Evolutionary conservation across 352 stramenopile species (phyloP).

Genomic region (Phytophthora macrochlamydospora): DNA sequence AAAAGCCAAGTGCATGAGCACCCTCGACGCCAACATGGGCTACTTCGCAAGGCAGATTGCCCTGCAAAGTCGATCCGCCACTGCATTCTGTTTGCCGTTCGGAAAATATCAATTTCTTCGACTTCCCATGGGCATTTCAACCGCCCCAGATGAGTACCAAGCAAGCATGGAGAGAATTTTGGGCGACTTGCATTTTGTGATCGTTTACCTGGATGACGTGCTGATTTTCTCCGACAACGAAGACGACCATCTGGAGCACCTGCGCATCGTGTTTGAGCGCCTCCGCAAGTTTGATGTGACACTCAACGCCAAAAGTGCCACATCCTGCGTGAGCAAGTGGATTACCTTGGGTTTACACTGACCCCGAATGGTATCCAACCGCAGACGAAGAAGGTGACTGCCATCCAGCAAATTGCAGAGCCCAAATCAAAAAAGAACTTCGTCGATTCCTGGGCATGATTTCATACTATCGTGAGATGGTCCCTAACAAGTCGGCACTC

Average conservation of each 20-base stretch:
- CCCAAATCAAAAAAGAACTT: slow-evolving; percentile 7
- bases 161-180: slow-evolving; percentile 16
- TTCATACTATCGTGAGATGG: slow-evolving; percentile 16
- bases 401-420: neutral
- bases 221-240: slow-evolving; percentile 10
- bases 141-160: slow-evolving; percentile 16
- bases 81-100: slow-evolving; percentile 8
- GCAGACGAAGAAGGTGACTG: slow-evolving; percentile 10
- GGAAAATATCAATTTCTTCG: slow-evolving; percentile 14
- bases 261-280: slow-evolving; percentile 2
- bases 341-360: slow-evolving; percentile 5
- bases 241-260: slow-evolving; percentile 10
- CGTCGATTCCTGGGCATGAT: slow-evolving; percentile 7
- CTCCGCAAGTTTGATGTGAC: slow-evolving; percentile 5
- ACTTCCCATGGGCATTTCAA: slow-evolving; percentile 14
- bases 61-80: neutral
- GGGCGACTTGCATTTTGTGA: slow-evolving; percentile 7
- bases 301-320: slow-evolving; percentile 5
- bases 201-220: slow-evolving; percentile 19
- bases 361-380: slow-evolving; percentile 8
- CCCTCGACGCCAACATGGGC: slow-evolving; percentile 19
- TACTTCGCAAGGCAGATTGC: slow-evolving; percentile 11
- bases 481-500: slow-evolving; percentile 5
- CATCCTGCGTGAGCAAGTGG: slow-evolving; percentile 2
- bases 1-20: slow-evolving; percentile 13